A percentile compares a stretch with the other conserved stretches of the same genome.
Evolutionary conservation across 805 yeast genomes (phyloP).

Genomic region (Candida silvicultrix): DNA sequence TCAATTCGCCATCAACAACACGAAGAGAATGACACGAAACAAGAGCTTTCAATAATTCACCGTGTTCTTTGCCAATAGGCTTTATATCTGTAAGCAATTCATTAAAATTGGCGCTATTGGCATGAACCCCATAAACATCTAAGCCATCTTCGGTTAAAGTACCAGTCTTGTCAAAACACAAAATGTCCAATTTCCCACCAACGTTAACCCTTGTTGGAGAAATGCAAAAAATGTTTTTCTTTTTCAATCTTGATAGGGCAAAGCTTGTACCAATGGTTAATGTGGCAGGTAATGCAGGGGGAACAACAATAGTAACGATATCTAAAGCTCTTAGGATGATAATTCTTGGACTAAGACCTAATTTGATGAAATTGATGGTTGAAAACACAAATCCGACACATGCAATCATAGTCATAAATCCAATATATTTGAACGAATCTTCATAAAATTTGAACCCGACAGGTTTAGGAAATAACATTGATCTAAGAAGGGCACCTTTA

Average conservation of each 20-base stretch:
- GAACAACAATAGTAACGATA: conserved; percentile 92
- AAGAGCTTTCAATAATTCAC: too few relatives aligned
- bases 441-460: conserved; percentile 87
- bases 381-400: conserved; percentile 77
- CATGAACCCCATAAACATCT: conserved; percentile 71
- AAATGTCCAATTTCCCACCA: conserved; percentile 88
- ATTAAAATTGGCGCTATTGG: conserved; percentile 14
- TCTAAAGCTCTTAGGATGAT: conserved; percentile 89
- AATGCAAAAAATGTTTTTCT: conserved; percentile 73
- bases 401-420: conserved; percentile 88
- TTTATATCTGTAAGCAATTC: too few relatives aligned
- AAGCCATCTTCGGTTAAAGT: conserved; percentile 96
- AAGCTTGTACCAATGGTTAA: conserved; percentile 94
- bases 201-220: conserved; percentile 92
- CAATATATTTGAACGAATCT: conserved; percentile 94
- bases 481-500: conserved; percentile 87
- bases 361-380: conserved; percentile 70
- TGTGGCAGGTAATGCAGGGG: conserved; percentile 98
- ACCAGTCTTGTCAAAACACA: conserved; percentile 96
- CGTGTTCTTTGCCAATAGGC: too few relatives aligned
- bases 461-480: conserved; percentile 96
- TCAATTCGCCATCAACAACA: conserved; percentile 52
- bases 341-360: conserved; percentile 62
- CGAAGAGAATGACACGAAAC: too few relatives aligned
- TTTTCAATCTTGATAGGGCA: conserved; percentile 71